Conservation (phyloP, 164 flowering plant genomes). For the Paratinospora sagittata region DNA sequence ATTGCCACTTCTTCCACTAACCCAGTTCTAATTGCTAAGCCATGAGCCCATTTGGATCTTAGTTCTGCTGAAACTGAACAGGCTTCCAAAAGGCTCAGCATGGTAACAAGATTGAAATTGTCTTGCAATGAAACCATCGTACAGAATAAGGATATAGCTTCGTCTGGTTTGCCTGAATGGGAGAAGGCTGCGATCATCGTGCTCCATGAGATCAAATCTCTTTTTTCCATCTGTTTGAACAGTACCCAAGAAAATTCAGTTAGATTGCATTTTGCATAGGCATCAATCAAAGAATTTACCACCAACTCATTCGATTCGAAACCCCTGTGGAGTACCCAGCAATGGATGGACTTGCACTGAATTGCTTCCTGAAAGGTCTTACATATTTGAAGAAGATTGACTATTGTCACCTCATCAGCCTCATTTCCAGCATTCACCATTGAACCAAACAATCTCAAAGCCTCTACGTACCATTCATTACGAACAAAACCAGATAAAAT, state of each 20-base stretch:
- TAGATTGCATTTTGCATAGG: slow-evolving; percentile 53
- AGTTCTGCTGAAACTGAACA: slow-evolving; percentile 57
- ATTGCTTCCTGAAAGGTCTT: slow-evolving; percentile 39
- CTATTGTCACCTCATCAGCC: slow-evolving; percentile 58
- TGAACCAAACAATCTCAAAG: slow-evolving; percentile 32
- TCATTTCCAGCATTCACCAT: slow-evolving; percentile 50
- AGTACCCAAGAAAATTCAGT: slow-evolving; percentile 44
- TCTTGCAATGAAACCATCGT: slow-evolving; percentile 38
- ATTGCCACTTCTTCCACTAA: slow-evolving; percentile 45
- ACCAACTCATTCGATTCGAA: slow-evolving; percentile 40
- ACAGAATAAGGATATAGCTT: slow-evolving; percentile 51
- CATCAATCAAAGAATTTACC: slow-evolving; percentile 52
- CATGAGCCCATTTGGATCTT: slow-evolving; percentile 61
- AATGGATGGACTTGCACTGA: slow-evolving; percentile 59
- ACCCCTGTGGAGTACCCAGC: slow-evolving; percentile 35
- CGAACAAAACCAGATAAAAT: slow-evolving; percentile 57
- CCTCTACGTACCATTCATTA: slow-evolving; percentile 39
- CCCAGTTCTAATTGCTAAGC: slow-evolving; percentile 54
- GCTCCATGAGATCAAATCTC: slow-evolving; percentile 66
- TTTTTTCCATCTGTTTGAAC: slow-evolving; percentile 33
- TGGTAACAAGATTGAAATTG: slow-evolving; percentile 44
- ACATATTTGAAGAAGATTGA: slow-evolving; percentile 53
- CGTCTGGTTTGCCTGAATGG: slow-evolving; percentile 56
- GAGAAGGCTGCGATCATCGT: slow-evolving; percentile 71
- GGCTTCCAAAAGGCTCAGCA: slow-evolving; percentile 62